A percentile compares a stretch with the other conserved stretches of the same genome.
Evolutionary conservation across 768 basidiomycete genomes (phyloP).

Genomic region (Hygrophorus pudorinus): DNA sequence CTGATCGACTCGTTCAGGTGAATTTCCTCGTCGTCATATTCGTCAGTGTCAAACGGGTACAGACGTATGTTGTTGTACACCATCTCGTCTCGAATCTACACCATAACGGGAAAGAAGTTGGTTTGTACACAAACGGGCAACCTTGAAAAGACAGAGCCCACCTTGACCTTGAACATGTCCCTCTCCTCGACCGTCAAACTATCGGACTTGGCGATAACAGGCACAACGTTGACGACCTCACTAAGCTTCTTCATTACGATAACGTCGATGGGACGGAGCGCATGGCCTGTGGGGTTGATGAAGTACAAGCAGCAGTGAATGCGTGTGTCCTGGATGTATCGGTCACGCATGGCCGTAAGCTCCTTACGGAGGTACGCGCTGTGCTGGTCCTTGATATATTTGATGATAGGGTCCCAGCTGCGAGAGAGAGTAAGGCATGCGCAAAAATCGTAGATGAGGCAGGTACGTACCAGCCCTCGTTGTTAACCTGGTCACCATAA

Average conservation of each 20-base stretch:
- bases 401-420: conserved; percentile 98
- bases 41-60: conserved; percentile 96
- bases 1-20: conserved; percentile 84
- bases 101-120: conserved; percentile 7
- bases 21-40: conserved; percentile 87
- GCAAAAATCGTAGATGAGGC: conserved; percentile 6
- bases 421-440: conserved; percentile 4
- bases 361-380: conserved; percentile 98
- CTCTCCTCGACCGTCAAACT: conserved; percentile 90
- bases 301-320: conserved; percentile 99
- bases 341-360: conserved; percentile 96
- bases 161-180: conserved; percentile 87
- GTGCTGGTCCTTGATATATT: conserved; percentile 99
- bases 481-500: conserved; percentile 98
- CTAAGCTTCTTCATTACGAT: conserved; percentile 99
- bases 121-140: neutral
- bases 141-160: conserved; percentile 26
- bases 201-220: conserved; percentile 98
- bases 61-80: conserved; percentile 85
- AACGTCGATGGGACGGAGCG: conserved; percentile 91
- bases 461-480: conserved; percentile 80
- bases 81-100: conserved; percentile 87
- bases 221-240: conserved; percentile 98
- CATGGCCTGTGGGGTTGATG: conserved; percentile 98
- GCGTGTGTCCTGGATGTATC: conserved; percentile 95